Percentiles rank a stretch among this genome's conserved stretches.
Conservation (phyloP, 495 filamentous ascomycete species). For the Hyaloscypha hepaticicola region DNA sequence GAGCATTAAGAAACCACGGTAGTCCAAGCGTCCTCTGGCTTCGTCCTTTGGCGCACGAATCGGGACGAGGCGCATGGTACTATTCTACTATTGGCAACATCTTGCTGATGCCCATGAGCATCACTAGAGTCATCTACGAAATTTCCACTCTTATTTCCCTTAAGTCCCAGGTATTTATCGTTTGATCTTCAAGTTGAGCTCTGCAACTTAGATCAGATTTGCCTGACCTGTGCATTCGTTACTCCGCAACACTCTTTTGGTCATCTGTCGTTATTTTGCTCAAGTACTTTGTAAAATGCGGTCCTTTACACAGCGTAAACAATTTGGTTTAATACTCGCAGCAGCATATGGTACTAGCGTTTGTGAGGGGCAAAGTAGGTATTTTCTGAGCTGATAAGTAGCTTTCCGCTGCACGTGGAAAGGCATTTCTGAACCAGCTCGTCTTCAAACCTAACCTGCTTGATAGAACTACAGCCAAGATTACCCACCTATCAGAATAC, state of each 20-base stretch:
- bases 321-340: neutral
- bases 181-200: neutral
- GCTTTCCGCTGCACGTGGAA: no score
- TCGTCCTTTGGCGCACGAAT: no score
- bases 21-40: no score
- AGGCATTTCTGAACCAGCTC: no score
- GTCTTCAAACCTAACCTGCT: no score
- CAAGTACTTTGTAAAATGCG: neutral
- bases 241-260: neutral
- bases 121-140: no score
- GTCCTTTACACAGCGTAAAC: neutral
- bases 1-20: no score
- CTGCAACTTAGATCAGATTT: neutral
- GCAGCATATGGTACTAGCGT: neutral
- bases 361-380: neutral
- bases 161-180: neutral
- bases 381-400: no score
- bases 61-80: no score
- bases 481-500: neutral
- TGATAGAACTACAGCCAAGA: neutral
- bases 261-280: neutral
- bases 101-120: no score
- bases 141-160: neutral
- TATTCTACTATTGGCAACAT: no score
- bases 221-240: neutral